Evolutionary conservation across 768 basidiomycete genomes (phyloP).

Genomic region (Hygrophorus russula): DNA sequence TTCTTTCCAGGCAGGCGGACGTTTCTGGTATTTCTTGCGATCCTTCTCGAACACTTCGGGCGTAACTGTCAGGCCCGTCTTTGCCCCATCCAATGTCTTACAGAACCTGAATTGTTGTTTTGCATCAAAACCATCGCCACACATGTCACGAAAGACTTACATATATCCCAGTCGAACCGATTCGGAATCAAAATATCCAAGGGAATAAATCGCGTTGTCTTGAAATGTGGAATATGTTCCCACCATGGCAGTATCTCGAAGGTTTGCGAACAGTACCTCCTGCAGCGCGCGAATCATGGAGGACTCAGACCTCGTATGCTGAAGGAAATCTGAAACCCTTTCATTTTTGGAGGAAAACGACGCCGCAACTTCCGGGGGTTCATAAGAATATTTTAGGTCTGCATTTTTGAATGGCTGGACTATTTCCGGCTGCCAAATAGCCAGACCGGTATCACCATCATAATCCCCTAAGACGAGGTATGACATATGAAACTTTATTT

Average conservation of each 20-base stretch:
- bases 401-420: slow-evolving; percentile 48
- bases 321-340: slow-evolving; percentile 20
- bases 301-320: neutral
- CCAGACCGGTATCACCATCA: slow-evolving; percentile 52
- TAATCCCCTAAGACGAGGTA: slow-evolving; percentile 41
- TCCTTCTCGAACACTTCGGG: slow-evolving; percentile 16
- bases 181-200: neutral
- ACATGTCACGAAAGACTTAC: neutral
- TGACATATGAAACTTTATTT: neutral
- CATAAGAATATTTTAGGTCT: slow-evolving; percentile 31
- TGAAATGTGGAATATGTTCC: slow-evolving; percentile 3
- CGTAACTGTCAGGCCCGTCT: slow-evolving; percentile 30
- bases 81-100: slow-evolving; percentile 32
- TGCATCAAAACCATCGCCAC: neutral
- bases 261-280: neutral
- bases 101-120: slow-evolving; percentile 22
- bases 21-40: slow-evolving; percentile 11
- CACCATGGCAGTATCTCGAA: slow-evolving; percentile 1
- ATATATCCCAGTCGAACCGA: slow-evolving; percentile 3
- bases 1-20: slow-evolving; percentile 13
- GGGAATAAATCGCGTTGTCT: slow-evolving; percentile 3
- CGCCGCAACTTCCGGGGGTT: slow-evolving; percentile 30
- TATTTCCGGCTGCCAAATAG: slow-evolving; percentile 48
- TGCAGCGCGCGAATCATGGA: neutral
- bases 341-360: slow-evolving; percentile 34